phyloP scores from a whole-genome alignment of 768 basidiomycete species.

The Lentinus brumalis region DNA sequence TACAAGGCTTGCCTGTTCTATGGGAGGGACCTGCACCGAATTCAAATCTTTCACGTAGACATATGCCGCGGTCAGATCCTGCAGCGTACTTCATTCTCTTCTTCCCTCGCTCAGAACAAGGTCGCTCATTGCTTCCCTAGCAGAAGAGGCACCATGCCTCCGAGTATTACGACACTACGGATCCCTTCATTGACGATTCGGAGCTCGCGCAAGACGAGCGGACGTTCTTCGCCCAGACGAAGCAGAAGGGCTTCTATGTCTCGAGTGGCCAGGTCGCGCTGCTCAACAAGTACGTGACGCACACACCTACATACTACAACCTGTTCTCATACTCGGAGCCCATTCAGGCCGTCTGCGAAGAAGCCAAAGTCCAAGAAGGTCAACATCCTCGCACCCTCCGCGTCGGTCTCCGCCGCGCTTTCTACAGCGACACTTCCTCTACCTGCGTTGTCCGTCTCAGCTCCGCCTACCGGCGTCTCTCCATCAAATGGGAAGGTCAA shows the following conservation, averaged over 20 bases:
- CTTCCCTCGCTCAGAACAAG: too few relatives aligned
- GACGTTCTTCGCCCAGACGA: conserved; percentile 88
- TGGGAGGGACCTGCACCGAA: too few relatives aligned
- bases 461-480: conserved; percentile 1
- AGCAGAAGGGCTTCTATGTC: conserved; percentile 92
- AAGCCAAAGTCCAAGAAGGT: conserved; percentile 71
- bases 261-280: conserved; percentile 86
- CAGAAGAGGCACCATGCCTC: conserved; percentile 55
- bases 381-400: conserved; percentile 33
- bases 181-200: conserved; percentile 98
- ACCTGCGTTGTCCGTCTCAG: conserved; percentile 7
- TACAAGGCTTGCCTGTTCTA: too few relatives aligned
- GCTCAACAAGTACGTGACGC: conserved; percentile 55
- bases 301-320: conserved; percentile 27
- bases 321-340: neutral
- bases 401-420: conserved; percentile 30
- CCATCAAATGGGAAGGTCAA: conserved; percentile 28
- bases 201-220: conserved; percentile 90
- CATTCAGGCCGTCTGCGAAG: conserved; percentile 53
- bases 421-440: conserved; percentile 23
- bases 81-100: too few relatives aligned
- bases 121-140: too few relatives aligned
- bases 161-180: conserved; percentile 88
- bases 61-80: too few relatives aligned
- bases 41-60: too few relatives aligned